Evolutionary conservation across 176 grass and related monocot species (phyloP), one percentile per base, ranked within the genome.

Genomic region (Guadua angustifolia): DNA sequence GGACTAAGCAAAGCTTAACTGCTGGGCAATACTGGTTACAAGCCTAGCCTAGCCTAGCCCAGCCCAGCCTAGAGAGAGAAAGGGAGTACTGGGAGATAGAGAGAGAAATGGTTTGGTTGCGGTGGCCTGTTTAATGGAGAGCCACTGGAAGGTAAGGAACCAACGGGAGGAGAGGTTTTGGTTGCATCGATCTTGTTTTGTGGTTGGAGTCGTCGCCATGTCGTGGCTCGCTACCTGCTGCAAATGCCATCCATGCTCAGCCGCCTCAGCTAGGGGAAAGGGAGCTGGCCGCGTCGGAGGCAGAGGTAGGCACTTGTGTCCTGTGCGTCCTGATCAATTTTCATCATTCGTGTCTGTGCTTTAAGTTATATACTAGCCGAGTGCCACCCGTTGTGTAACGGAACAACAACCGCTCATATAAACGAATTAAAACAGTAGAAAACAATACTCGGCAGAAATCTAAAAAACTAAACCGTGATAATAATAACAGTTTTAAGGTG

Each of bases 151-250:
- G 77, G 12, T 15, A 3, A 32, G 60, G 47, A 36, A 39, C 42
- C 74, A 49, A 84, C 10, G 49, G 25, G 56, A 62, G 7, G 65
- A 46, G 38, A 33, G 39, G 25, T 81, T 58, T 64, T 2, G 24
- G 74, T 50, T 70, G 74, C 64, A 39, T 38, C 13, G n/a, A n/a
- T 29, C 1, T 18, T 7, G 21, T 44, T 43, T 14, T 85, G 88
- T 89, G 88, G 82, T 32, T 68, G 70, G 14, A 75, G 65, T 6
- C 69, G 29, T 9, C 60, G 14, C 59, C 87, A 84, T 79, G 87
- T 80, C 87, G 82, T 89, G 82, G 82, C 82, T 80, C 44, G 2
- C 44, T 45, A 42, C 29, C 56, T 52, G 69, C 60, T 52, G 69
- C 60, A 58, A 74, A 46, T 40, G 68, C 75, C 38, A 8, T 45